These are phyloP conservation scores for Hibiscus tridactylites DNA, from an alignment of 345 rosid species.

Conservation along the genomic window DNA sequence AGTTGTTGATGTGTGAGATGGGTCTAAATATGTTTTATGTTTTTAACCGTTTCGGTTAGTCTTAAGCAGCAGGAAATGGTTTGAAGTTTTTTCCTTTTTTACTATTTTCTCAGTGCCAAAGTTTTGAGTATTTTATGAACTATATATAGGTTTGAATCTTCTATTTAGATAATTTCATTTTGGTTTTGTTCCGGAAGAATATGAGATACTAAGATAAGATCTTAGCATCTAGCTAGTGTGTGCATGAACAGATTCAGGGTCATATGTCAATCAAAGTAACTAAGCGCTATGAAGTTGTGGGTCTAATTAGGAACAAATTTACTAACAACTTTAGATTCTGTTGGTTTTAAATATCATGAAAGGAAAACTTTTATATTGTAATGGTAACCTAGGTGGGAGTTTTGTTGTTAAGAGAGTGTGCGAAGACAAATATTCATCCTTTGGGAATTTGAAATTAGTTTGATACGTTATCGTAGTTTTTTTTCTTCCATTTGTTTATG, in stretches of 20 bases:
- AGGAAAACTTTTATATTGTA: too few species aligned
- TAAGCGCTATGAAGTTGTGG: neutral
- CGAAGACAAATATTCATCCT: too few species aligned
- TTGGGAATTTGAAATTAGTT: too few species aligned
- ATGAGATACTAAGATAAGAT: neutral
- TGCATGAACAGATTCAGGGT: neutral
- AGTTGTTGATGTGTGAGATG: neutral
- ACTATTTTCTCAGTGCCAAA: neutral
- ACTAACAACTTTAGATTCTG: too few species aligned
- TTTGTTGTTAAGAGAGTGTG: too few species aligned
- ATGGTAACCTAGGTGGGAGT: too few species aligned
- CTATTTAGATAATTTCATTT: neutral
- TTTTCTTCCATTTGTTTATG: too few species aligned
- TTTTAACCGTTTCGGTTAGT: too few species aligned
- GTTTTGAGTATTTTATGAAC: neutral
- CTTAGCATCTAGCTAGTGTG: neutral
- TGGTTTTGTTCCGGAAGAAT: neutral
- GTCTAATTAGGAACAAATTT: neutral
- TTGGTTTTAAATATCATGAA: neutral
- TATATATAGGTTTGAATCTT: neutral
- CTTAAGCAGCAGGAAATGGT: too few species aligned
- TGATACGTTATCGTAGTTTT: too few species aligned
- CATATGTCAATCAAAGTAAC: neutral
- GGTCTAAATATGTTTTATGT: neutral
- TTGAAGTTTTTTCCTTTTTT: too few species aligned